phyloP scores from a whole-genome alignment of 164 flowering plant species.

The Berberis thunbergii region DNA sequence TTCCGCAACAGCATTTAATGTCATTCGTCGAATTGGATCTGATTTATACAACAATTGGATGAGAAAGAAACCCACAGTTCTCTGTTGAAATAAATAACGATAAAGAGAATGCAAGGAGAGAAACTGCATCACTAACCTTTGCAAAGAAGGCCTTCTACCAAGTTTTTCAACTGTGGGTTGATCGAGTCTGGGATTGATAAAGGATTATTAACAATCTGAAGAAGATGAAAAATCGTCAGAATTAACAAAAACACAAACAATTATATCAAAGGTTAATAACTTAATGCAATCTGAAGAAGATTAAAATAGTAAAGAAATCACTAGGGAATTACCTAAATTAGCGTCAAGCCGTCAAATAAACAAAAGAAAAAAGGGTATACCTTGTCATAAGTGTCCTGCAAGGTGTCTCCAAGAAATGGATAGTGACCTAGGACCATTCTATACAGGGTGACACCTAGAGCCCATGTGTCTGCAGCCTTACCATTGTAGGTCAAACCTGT shows the following conservation, averaged over 20 bases:
- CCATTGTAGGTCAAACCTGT: conserved; percentile 83
- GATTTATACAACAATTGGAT: conserved; percentile 5
- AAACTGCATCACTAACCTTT: conserved; percentile 43
- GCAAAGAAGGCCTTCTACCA: conserved; percentile 75
- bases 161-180: conserved; percentile 47
- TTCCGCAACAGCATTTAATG: conserved; percentile 43
- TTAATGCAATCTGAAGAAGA: not conserved
- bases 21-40: conserved; percentile 69
- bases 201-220: conserved; percentile 73
- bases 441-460: conserved; percentile 86
- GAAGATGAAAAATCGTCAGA: not conserved
- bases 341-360: not conserved
- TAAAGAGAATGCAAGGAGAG: not conserved
- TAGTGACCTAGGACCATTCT: conserved; percentile 66
- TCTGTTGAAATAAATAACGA: not conserved
- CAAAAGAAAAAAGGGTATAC: conserved; percentile 18
- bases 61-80: not conserved
- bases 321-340: not conserved
- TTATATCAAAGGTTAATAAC: too few relatives aligned
- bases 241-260: too few relatives aligned
- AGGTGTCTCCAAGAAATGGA: conserved; percentile 87
- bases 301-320: not conserved
- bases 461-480: conserved; percentile 95
- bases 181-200: conserved; percentile 44
- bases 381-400: conserved; percentile 93